Base-by-base conservation (phyloP, 2,329 filamentous ascomycete genomes). In the Emmonsia crescens region DNA sequence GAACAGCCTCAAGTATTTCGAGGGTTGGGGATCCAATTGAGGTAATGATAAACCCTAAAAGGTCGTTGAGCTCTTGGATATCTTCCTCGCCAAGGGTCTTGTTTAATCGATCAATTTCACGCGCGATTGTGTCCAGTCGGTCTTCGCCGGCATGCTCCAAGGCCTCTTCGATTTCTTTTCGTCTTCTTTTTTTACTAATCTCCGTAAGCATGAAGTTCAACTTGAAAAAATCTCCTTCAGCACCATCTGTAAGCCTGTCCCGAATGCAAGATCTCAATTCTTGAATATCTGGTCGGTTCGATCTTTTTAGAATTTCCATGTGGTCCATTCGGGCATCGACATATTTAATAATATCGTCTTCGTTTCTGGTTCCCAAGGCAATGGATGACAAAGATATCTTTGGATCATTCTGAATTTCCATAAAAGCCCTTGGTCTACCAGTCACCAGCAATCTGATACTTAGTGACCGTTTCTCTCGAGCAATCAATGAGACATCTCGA, bases 11-110 rank as follows among this genome's bases (percentile, higher is more conserved):
- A 60, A 71, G 67, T 10, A 65, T 63, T n/a, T 61, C 56, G 0
- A 67, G 44, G 10, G 62, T 54, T 14, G 70, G 61, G 52, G 62
- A 62, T 21, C 65, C 62, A 21, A 63, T 64, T 8, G 64, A 65
- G 19, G 62, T 65, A n/a, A 66, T 62, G 57, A 68, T 64, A 68
- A 69, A 71, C n/a, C 65, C 64, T 31, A 70, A 65, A 36, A 71
- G 65, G 36, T 69, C 67, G 44, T 71, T 71, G 6, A 71, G 68
- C 38, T 71, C 69, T n/a, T 63, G 63, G 29, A 70, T 64, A 57
- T 71, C 68, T 57, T 69, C 68, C 2, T 62, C 16, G 19, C 64
- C 63, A n/a, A 65, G 65, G 4, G 60, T 65, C 5, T 65, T 59
- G 46, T 70, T 70, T 12, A 71, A 62, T 12, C 61, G 65, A 14